Evolutionary conservation across 2,329 filamentous ascomycete genomes (phyloP).

Genomic region (Teratosphaeria zuluensis): DNA sequence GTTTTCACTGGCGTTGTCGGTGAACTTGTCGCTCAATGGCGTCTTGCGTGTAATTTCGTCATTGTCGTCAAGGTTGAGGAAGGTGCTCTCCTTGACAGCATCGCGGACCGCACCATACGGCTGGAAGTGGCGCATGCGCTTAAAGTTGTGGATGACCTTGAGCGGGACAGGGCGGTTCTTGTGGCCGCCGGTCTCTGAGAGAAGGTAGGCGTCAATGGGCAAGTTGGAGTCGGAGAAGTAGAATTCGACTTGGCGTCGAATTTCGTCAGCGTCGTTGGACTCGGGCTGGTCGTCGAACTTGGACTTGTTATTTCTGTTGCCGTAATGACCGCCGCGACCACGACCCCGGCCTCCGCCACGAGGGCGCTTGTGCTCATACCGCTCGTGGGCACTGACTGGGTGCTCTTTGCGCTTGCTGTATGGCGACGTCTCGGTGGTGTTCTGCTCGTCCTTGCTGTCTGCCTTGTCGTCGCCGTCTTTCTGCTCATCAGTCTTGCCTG

Average conservation of each 20-base stretch:
- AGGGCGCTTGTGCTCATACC: conserved; percentile 2
- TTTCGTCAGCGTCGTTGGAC: conserved; percentile 67
- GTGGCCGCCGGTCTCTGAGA: conserved; percentile 64
- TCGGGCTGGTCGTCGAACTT: conserved; percentile 46
- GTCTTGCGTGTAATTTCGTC: conserved; percentile 68
- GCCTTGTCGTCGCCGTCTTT: background rate
- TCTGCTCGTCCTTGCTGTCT: background rate
- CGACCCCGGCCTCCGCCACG: conserved; percentile 6
- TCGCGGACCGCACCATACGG: conserved; percentile 74
- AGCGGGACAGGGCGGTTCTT: conserved; percentile 75
- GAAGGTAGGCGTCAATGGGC: conserved; percentile 77
- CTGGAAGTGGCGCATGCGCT: conserved; percentile 92
- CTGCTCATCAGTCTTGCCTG: background rate
- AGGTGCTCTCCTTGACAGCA: conserved; percentile 67
- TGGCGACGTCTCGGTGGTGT: background rate
- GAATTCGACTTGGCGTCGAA: conserved; percentile 89
- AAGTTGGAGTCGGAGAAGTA: conserved; percentile 93
- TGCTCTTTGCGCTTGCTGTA: conserved; percentile 6
- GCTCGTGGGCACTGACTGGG: conserved; percentile 5
- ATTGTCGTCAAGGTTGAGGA: conserved; percentile 64
- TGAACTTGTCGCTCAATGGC: conserved; percentile 46
- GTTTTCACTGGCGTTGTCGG: conserved; percentile 43
- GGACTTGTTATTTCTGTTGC: conserved; percentile 13
- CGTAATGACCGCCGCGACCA: conserved; percentile 1
- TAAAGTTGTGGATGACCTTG: conserved; percentile 72